A percentile compares a stretch with the other conserved stretches of the same genome.
Conservation (phyloP, 768 basidiomycete genomes). For the Trametes maxima region DNA sequence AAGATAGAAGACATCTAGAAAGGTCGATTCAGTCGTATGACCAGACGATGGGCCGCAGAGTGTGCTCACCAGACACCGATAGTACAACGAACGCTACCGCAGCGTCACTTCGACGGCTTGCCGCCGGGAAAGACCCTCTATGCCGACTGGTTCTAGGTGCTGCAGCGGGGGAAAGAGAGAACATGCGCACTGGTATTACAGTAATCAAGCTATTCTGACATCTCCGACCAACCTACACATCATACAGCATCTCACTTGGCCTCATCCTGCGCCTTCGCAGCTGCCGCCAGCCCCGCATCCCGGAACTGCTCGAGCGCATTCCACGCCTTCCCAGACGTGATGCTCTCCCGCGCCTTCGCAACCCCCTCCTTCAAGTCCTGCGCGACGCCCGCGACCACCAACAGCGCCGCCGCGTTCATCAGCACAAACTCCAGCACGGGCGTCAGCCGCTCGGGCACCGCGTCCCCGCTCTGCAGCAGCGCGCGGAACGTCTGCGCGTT, state of each 20-base stretch:
- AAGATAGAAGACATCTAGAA: no score
- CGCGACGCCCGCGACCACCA: constrained; percentile 83
- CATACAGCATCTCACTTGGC: not conserved
- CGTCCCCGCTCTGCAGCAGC: constrained; percentile 60
- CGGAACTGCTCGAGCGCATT: constrained; percentile 34
- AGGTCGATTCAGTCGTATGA: no score
- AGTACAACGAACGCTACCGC: no score
- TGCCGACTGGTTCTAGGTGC: not conserved
- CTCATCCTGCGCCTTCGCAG: not conserved
- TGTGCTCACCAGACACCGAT: no score
- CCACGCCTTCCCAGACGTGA: constrained; percentile 35
- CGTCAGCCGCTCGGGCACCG: constrained; percentile 56
- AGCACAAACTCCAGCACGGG: constrained; percentile 86
- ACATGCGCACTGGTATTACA: no score
- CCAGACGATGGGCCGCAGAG: no score
- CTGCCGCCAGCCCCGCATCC: constrained; percentile 27
- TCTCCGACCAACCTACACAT: not conserved
- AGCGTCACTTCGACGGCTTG: no score
- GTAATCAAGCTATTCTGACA: not conserved
- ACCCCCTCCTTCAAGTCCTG: constrained; percentile 24
- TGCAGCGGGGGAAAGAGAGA: not conserved
- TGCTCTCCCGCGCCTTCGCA: constrained; percentile 29
- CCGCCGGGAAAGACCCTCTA: no score
- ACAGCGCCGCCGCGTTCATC: constrained; percentile 85
- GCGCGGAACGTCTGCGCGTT: constrained; percentile 76